phyloP scores from a whole-genome alignment of 495 filamentous ascomycete species.

The Talaromyces nanjingensis region DNA sequence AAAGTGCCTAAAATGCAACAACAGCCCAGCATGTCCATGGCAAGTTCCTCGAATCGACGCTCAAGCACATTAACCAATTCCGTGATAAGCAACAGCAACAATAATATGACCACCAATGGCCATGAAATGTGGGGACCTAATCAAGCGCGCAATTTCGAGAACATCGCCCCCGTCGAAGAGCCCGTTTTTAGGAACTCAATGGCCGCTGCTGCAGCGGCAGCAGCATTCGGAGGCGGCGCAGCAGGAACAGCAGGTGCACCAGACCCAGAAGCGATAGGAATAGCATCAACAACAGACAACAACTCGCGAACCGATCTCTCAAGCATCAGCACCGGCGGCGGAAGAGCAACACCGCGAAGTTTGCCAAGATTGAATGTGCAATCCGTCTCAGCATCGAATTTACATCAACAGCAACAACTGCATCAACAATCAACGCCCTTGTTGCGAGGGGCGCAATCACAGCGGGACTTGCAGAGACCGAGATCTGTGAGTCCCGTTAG shows the following conservation, averaged over 20 bases:
- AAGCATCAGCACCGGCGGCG: not conserved
- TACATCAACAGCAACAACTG: constrained; percentile 1
- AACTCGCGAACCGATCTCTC: constrained; percentile 7
- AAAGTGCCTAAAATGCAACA: not conserved
- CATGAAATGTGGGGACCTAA: constrained; percentile 14
- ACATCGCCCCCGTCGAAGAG: constrained; percentile 11
- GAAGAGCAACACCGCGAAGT: not conserved
- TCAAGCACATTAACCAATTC: not conserved
- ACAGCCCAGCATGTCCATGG: constrained; percentile 6
- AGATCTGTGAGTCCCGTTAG: not conserved
- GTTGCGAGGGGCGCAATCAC: not conserved
- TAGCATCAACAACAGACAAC: not conserved
- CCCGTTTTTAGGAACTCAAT: constrained; percentile 2
- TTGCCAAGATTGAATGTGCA: not conserved
- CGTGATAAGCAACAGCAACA: not conserved
- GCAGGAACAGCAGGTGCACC: not conserved
- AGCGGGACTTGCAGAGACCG: not conserved
- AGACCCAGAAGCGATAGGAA: not conserved
- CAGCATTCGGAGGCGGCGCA: not conserved
- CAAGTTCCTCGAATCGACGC: constrained; percentile 1
- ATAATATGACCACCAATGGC: not conserved
- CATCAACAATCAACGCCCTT: not conserved
- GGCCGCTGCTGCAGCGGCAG: not conserved
- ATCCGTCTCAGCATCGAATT: not conserved
- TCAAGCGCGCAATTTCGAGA: constrained; percentile 11